Conservation (phyloP, 2,329 filamentous ascomycete genomes). For the Atkinsonella texensis region DNA sequence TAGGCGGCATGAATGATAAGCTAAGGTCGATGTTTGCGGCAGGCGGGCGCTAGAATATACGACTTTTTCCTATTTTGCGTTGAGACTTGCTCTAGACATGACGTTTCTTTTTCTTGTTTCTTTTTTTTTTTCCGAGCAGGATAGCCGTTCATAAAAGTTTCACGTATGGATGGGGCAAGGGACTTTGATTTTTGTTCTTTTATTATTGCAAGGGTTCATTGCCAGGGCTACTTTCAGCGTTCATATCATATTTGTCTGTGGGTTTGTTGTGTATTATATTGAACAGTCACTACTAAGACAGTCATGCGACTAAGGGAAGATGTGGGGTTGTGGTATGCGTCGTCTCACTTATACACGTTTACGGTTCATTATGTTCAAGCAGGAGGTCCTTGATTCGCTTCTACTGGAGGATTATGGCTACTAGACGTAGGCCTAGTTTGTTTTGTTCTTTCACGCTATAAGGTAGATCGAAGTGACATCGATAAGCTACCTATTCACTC, state of each 20-base stretch:
- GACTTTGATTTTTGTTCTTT: background rate
- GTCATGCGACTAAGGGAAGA: background rate
- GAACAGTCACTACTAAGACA: constrained; percentile 1
- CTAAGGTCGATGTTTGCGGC: background rate
- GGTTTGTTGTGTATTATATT: constrained; percentile 1
- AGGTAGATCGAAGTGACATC: no score
- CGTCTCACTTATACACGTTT: background rate
- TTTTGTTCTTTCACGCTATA: no score
- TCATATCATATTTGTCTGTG: background rate
- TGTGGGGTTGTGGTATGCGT: background rate
- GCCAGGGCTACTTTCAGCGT: constrained; percentile 1
- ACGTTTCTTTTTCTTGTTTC: background rate
- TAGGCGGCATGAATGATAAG: background rate
- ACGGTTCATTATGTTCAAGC: background rate
- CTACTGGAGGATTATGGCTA: no score
- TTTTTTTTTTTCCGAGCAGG: background rate
- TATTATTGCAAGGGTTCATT: background rate
- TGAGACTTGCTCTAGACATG: background rate
- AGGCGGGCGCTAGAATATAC: background rate
- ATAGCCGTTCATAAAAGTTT: background rate
- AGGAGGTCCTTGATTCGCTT: background rate
- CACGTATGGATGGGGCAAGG: background rate
- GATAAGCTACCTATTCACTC: no score
- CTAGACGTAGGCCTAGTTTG: no score
- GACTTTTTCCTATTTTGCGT: background rate